Conservation (phyloP, 148 eudicot genomes). For the Chenopodium berlandieri region DNA sequence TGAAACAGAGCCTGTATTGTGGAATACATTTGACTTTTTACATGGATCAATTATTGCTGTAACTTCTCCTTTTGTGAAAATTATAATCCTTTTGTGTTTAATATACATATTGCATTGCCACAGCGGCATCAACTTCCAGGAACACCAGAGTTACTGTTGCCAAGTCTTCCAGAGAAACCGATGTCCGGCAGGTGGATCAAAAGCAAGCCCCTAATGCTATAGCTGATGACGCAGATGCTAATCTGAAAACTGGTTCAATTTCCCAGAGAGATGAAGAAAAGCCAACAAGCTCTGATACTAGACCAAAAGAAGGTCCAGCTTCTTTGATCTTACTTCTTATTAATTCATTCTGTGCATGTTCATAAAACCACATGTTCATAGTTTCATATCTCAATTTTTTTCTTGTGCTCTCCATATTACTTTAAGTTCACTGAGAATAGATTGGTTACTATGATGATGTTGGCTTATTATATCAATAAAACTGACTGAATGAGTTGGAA, state of each 20-base stretch:
- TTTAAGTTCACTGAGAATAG: not conserved
- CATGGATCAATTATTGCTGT: not conserved
- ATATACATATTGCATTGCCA: constrained; percentile 15
- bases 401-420: too few species aligned
- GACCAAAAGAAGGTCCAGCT: constrained; percentile 68
- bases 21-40: not conserved
- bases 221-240: constrained; percentile 29
- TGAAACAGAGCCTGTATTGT: not conserved
- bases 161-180: constrained; percentile 31
- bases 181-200: constrained; percentile 25
- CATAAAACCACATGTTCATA: not conserved
- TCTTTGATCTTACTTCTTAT: constrained; percentile 2
- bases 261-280: constrained; percentile 50
- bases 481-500: not conserved
- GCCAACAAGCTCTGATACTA: constrained; percentile 44
- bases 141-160: constrained; percentile 28
- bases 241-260: constrained; percentile 29
- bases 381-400: not conserved
- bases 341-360: not conserved
- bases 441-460: not conserved
- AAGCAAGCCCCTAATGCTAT: constrained; percentile 33
- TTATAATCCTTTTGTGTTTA: not conserved
- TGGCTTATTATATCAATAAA: not conserved
- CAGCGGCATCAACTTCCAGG: constrained; percentile 42
- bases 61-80: not conserved